phyloP scores from a whole-genome alignment of 1,139 yeast genomes.

The Nakaseomyces uthaithaninus region DNA sequence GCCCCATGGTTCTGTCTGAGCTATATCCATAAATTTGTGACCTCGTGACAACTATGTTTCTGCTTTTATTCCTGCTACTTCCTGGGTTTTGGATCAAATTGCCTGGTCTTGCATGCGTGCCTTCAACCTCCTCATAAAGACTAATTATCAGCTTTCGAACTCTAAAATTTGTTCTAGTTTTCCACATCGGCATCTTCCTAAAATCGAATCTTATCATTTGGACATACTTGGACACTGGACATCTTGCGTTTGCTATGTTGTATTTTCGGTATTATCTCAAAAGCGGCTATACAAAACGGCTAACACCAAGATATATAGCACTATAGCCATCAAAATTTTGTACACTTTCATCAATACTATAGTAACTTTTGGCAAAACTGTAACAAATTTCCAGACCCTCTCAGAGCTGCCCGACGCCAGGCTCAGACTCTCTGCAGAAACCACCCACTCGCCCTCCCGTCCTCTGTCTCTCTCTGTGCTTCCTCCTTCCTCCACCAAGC shows the following conservation, averaged over 20 bases:
- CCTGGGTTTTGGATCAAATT: no score
- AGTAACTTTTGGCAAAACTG: conserved; percentile 2
- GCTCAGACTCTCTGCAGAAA: not conserved
- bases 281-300: conserved; percentile 4
- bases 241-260: conserved; percentile 28
- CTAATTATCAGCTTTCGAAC: no score
- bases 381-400: conserved; percentile 1
- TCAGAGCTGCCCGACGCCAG: no score
- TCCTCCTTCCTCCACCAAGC: no score
- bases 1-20: no score
- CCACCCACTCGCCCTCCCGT: no score
- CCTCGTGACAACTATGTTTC: no score
- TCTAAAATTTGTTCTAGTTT: not conserved
- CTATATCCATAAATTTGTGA: no score
- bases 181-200: conserved; percentile 4
- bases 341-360: conserved; percentile 2
- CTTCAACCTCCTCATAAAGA: no score
- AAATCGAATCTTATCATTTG: conserved; percentile 6
- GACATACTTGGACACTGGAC: conserved; percentile 65
- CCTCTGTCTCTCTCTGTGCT: no score
- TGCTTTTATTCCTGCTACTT: no score
- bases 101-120: no score
- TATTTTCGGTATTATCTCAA: conserved; percentile 5
- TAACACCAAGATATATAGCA: not conserved
- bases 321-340: conserved; percentile 1